Evolutionary conservation across 768 basidiomycete genomes (phyloP).

Genomic region (Tricholoma terreum): DNA sequence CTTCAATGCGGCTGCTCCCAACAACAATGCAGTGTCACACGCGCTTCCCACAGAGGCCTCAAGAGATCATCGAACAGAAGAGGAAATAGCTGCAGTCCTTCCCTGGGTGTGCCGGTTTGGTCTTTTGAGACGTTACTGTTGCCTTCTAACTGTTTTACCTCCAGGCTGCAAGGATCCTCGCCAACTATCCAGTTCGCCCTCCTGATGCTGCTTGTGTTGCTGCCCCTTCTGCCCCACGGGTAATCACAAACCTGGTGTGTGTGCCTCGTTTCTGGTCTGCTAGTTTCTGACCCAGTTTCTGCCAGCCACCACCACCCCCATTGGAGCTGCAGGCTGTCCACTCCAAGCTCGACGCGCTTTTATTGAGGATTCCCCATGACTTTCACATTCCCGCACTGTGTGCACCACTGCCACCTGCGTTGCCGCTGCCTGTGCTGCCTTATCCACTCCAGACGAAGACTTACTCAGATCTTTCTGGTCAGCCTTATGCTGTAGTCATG

Average conservation of each 20-base stretch:
- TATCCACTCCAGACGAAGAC: background rate
- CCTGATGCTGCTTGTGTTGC: background rate
- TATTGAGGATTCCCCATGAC: background rate
- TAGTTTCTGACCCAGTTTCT: background rate
- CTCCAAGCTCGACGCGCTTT: background rate
- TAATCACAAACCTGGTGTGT: background rate
- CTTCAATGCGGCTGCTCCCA: background rate
- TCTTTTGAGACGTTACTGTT: background rate
- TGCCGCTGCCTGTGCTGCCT: background rate
- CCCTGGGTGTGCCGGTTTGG: background rate
- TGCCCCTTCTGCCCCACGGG: background rate
- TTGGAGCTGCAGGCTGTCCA: background rate
- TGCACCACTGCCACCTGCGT: background rate
- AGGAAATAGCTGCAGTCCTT: background rate
- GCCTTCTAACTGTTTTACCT: background rate
- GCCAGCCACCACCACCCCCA: background rate
- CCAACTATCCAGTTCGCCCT: background rate
- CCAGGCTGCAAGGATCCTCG: background rate
- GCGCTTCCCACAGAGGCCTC: background rate
- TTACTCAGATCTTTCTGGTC: background rate
- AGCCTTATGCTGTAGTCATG: background rate
- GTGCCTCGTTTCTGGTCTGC: background rate
- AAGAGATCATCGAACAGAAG: background rate
- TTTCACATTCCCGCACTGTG: background rate
- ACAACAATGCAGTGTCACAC: background rate